phyloP scores from a whole-genome alignment of 2,329 filamentous ascomycete species.

The Arthroderma uncinatum region DNA sequence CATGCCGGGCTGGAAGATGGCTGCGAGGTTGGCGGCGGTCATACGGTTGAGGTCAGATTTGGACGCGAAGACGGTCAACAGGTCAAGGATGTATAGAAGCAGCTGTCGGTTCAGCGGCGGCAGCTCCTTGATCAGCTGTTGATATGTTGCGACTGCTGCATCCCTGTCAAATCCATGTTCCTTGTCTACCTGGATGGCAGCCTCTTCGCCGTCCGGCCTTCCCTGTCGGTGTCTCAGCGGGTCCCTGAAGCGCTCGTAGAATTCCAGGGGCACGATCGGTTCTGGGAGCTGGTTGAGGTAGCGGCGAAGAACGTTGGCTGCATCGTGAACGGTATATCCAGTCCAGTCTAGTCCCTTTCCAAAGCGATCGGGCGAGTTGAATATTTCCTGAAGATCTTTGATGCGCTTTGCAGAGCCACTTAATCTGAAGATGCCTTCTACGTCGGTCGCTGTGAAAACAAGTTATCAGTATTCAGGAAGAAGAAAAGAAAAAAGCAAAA shows the following conservation, averaged over 20 bases:
- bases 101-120: slow-evolving; percentile 88
- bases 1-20: slow-evolving; percentile 95
- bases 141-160: slow-evolving; percentile 70
- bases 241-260: slow-evolving; percentile 83
- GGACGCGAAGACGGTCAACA: slow-evolving; percentile 91
- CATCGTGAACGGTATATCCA: slow-evolving; percentile 96
- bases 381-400: slow-evolving; percentile 84
- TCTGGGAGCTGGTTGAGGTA: slow-evolving; percentile 96
- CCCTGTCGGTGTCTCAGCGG: slow-evolving; percentile 61
- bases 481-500: slow-evolving; percentile 4
- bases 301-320: slow-evolving; percentile 85
- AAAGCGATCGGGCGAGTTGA: slow-evolving; percentile 89
- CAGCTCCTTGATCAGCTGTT: slow-evolving; percentile 81
- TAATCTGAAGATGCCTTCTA: slow-evolving; percentile 93
- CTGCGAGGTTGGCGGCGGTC: slow-evolving; percentile 86
- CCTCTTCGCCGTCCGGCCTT: slow-evolving; percentile 59
- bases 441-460: slow-evolving; percentile 60
- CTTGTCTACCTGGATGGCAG: slow-evolving; percentile 53
- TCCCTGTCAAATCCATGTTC: slow-evolving; percentile 63
- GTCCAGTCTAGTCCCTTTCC: slow-evolving; percentile 96
- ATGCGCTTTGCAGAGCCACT: slow-evolving; percentile 96
- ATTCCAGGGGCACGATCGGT: slow-evolving; percentile 85
- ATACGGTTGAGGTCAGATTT: slow-evolving; percentile 96
- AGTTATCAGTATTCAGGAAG: slow-evolving; percentile 18
- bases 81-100: slow-evolving; percentile 86